These are phyloP conservation scores for Pythium insidiosum DNA, from an alignment of 352 stramenopile genomes.

Conservation along the genomic window DNA sequence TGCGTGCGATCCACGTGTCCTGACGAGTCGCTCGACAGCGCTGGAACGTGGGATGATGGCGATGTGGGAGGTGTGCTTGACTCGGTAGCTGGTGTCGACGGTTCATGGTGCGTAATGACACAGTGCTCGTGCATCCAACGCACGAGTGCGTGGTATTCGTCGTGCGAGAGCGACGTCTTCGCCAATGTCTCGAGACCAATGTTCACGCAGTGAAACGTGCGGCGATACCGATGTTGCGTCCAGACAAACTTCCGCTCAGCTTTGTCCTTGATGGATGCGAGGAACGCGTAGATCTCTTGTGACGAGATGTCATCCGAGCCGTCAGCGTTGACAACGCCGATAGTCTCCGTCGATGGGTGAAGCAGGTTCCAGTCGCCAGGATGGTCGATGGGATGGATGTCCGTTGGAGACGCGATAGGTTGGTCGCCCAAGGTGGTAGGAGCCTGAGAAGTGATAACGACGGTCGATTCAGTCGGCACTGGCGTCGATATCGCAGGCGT, in stretches of 20 bases:
- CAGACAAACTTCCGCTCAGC: conserved; percentile 15
- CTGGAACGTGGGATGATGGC: too few relatives aligned
- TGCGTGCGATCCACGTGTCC: too few relatives aligned
- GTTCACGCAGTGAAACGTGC: conserved; percentile 21
- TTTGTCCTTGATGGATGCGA: conserved; percentile 16
- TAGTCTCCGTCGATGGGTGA: conserved; percentile 20
- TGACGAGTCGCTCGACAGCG: too few relatives aligned
- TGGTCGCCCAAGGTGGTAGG: conserved; percentile 5
- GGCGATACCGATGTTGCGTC: conserved; percentile 23
- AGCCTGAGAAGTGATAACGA: too few relatives aligned
- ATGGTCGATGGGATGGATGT: conserved; percentile 7
- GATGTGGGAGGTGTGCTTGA: too few relatives aligned
- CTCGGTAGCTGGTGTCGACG: too few relatives aligned
- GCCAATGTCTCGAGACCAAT: conserved; percentile 17
- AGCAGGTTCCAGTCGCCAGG: conserved; percentile 28
- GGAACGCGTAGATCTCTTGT: conserved; percentile 23
- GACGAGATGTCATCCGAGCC: conserved; percentile 18
- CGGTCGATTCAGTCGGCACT: too few relatives aligned
- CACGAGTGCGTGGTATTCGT: conserved; percentile 26
- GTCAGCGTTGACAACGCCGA: conserved; percentile 18
- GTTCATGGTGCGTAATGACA: too few relatives aligned
- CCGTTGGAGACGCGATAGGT: conserved; percentile 2
- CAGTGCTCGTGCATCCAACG: conserved; percentile 31
- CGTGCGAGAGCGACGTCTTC: conserved; percentile 19
- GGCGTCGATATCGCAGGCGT: too few relatives aligned